Evolutionary conservation across 768 basidiomycete species (phyloP).

Genomic region (Cubamyces lactineus): DNA sequence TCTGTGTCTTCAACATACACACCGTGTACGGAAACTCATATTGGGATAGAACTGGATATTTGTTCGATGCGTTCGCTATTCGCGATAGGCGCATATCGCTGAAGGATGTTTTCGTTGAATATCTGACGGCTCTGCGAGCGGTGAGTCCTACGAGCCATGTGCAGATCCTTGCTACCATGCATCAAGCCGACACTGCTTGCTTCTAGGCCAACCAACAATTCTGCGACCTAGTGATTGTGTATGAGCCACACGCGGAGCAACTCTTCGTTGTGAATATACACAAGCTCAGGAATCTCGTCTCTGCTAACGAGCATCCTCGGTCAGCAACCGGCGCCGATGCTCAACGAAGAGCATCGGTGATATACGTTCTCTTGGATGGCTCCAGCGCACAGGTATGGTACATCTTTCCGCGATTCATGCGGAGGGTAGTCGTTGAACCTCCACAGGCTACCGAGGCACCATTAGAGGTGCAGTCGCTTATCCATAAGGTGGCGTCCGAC

Average conservation of each 20-base stretch:
- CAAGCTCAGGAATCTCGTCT: background rate
- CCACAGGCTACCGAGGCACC: background rate
- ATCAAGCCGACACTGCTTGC: background rate
- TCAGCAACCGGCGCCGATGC: no score
- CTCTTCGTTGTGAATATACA: constrained; percentile 51
- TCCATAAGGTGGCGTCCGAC: background rate
- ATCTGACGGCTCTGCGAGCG: constrained; percentile 46
- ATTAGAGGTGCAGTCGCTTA: background rate
- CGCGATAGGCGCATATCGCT: constrained; percentile 34
- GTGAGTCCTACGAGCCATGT: constrained; percentile 30
- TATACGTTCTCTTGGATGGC: constrained; percentile 1
- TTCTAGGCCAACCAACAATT: constrained; percentile 38
- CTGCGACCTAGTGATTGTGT: constrained; percentile 45
- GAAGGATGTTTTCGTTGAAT: constrained; percentile 35
- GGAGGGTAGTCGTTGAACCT: background rate
- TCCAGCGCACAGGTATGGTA: constrained; percentile 1
- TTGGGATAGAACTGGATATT: constrained; percentile 46
- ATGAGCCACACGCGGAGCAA: constrained; percentile 51
- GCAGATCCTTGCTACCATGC: background rate
- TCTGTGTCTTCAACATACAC: background rate
- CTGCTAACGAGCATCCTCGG: background rate
- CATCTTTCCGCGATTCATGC: background rate
- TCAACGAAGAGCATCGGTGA: background rate
- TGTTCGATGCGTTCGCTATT: constrained; percentile 52
- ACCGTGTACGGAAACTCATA: background rate